phyloP scores from a whole-genome alignment of 441 rosid genomes.

The Populus hybrid region DNA sequence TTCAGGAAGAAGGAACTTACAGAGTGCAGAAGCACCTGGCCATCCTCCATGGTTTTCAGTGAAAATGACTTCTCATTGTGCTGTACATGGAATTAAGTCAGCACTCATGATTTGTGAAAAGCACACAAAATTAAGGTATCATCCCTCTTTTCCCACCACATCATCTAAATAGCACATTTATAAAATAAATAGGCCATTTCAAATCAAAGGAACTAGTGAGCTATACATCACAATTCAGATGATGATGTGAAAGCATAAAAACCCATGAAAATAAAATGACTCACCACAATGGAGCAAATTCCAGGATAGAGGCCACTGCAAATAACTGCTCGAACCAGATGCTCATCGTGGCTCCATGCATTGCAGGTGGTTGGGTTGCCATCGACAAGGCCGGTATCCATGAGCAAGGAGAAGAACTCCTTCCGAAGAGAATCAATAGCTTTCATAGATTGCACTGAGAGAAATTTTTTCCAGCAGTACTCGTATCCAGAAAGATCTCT shows the following conservation, averaged over 20 bases:
- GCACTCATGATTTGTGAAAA: conserved; percentile 5
- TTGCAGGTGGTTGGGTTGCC: conserved; percentile 47
- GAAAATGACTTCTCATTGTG: conserved; percentile 73
- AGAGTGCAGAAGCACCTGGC: conserved; percentile 74
- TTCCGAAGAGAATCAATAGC: conserved; percentile 82
- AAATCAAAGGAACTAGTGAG: not conserved
- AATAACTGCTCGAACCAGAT: conserved; percentile 71
- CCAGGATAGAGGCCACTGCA: conserved; percentile 89
- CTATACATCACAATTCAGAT: not conserved
- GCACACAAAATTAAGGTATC: not conserved
- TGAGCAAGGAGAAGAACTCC: conserved; percentile 79
- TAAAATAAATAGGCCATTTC: not conserved
- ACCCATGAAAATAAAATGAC: conserved; percentile 23
- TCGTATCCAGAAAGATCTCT: conserved; percentile 62
- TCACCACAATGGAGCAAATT: conserved; percentile 80
- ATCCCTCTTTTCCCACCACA: conserved; percentile 5
- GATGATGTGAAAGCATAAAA: not conserved
- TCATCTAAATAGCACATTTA: not conserved
- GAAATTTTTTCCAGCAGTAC: conserved; percentile 90
- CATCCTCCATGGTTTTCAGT: conserved; percentile 94
- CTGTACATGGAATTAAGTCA: conserved; percentile 39
- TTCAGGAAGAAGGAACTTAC: conserved; percentile 38
- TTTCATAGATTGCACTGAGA: conserved; percentile 79
- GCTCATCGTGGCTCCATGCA: conserved; percentile 51
- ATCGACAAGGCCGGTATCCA: conserved; percentile 65